Conservation (phyloP, 140 eudicot genomes). For the Bidens hawaiensis region DNA sequence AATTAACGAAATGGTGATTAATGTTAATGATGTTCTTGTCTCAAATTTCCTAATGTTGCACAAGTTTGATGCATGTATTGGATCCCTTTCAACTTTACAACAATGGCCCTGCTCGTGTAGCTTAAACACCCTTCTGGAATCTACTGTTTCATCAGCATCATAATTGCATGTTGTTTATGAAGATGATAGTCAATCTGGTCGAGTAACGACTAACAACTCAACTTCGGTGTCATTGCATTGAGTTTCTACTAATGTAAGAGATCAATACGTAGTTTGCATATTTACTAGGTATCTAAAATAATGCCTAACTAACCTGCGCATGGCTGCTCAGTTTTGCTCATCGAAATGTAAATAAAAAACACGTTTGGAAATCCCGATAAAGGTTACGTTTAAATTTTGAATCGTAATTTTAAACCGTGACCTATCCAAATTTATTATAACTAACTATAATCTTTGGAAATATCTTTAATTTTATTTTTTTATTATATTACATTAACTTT, state of each 20-base stretch:
- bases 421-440: no score
- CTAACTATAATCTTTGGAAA: no score
- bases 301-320: no score
- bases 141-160: constrained; percentile 24
- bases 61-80: constrained; percentile 22
- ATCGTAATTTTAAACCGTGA: no score
- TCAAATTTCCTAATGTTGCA: constrained; percentile 26
- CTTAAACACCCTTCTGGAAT: background rate
- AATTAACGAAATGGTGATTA: background rate
- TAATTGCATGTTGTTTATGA: constrained; percentile 26
- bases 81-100: background rate
- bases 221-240: background rate
- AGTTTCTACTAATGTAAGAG: background rate
- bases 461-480: no score
- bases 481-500: no score
- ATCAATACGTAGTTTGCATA: background rate
- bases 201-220: background rate
- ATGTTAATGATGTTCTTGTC: constrained; percentile 1
- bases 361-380: no score
- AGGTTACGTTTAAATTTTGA: no score
- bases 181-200: constrained; percentile 23
- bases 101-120: constrained; percentile 7
- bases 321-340: no score
- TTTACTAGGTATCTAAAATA: no score
- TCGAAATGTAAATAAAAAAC: no score